A percentile compares a stretch with the other conserved stretches of the same genome.
These are phyloP conservation scores for Boechera divaricarpa DNA, from an alignment of 345 rosid genomes.

Conservation along the genomic window DNA sequence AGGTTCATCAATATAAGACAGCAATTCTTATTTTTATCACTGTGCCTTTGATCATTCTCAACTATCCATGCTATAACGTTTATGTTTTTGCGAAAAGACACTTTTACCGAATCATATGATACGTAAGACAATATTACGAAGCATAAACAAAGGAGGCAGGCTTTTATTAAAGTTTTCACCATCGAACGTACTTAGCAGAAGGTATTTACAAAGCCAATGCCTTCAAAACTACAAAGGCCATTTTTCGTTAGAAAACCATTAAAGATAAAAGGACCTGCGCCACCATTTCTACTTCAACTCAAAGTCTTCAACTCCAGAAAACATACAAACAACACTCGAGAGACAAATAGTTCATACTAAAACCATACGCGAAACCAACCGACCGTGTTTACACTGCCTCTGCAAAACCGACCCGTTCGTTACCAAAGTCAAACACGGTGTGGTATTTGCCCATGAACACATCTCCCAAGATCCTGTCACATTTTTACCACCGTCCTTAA, in stretches of 20 bases:
- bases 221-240: slow-evolving; percentile 48
- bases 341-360: slow-evolving; percentile 35
- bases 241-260: slow-evolving; percentile 21
- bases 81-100: neutral
- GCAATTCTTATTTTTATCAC: neutral
- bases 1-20: neutral
- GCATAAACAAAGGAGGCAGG: slow-evolving; percentile 15
- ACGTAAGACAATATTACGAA: neutral
- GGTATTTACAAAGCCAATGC: slow-evolving; percentile 50
- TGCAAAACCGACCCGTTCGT: slow-evolving; percentile 83
- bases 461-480: slow-evolving; percentile 90
- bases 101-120: neutral
- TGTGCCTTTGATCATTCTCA: neutral
- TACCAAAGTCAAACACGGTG: slow-evolving; percentile 85
- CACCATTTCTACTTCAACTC: slow-evolving; percentile 41
- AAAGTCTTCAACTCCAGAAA: slow-evolving; percentile 29
- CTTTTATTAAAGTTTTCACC: slow-evolving; percentile 38
- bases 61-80: neutral
- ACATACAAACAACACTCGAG: slow-evolving; percentile 40
- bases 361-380: slow-evolving; percentile 23
- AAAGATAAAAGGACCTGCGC: slow-evolving; percentile 26
- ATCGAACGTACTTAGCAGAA: slow-evolving; percentile 31
- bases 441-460: slow-evolving; percentile 93
- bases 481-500: slow-evolving; percentile 6
- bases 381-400: slow-evolving; percentile 63